These are phyloP conservation scores for Aphanoascus verrucosus DNA, from an alignment of 2,329 filamentous ascomycete genomes.

Conservation along the genomic window DNA sequence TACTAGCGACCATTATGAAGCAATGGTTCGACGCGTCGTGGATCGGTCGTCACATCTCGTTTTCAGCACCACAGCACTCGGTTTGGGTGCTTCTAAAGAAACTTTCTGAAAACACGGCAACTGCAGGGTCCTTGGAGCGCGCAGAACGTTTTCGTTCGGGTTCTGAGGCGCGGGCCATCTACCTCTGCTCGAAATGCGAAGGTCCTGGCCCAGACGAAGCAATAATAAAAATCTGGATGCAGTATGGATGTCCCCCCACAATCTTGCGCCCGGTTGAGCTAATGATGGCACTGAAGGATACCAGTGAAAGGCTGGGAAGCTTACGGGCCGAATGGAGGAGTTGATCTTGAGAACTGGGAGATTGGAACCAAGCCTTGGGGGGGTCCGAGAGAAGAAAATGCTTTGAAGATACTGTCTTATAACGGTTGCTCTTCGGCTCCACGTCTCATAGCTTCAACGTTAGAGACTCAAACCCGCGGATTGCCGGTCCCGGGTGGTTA, in stretches of 20 bases:
- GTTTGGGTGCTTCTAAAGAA: background rate
- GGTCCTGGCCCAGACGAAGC: conserved; percentile 3
- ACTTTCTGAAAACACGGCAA: background rate
- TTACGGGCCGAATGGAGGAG: background rate
- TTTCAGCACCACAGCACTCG: background rate
- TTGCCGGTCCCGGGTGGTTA: conserved; percentile 6
- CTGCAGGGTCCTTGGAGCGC: background rate
- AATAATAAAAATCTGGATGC: conserved; percentile 7
- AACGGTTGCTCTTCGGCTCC: conserved; percentile 2
- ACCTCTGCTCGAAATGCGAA: background rate
- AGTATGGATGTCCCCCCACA: background rate
- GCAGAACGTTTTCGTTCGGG: background rate
- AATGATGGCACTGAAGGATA: background rate
- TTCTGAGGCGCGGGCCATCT: background rate
- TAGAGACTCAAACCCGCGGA: background rate
- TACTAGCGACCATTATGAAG: background rate
- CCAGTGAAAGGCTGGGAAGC: background rate
- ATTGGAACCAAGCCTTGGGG: background rate
- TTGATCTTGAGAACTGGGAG: background rate
- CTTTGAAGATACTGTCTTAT: background rate
- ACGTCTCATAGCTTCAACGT: background rate
- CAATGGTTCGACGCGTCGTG: background rate
- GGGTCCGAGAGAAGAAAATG: background rate
- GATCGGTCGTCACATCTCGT: background rate
- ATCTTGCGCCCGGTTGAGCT: no score